Conservation (phyloP, 306 rosid species). For the Acacia acuminata region DNA sequence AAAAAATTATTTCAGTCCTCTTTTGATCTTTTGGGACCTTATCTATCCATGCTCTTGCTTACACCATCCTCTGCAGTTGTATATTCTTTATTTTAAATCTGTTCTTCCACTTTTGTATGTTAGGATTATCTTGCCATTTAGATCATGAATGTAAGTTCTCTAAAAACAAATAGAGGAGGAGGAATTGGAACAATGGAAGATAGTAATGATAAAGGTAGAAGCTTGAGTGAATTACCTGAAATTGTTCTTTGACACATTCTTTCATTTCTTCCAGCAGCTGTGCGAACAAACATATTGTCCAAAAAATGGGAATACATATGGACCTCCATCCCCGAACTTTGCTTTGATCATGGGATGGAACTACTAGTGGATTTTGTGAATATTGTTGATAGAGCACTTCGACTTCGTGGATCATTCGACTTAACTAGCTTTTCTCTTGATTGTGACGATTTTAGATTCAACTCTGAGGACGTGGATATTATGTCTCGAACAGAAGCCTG, state of each 20-base stretch:
- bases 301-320: conserved; percentile 29
- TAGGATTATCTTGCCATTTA: no score
- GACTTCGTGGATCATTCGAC: not conserved
- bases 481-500: not conserved
- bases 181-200: not conserved
- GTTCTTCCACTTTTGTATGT: not conserved
- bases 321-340: conserved; percentile 8
- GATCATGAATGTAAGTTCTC: no score
- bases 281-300: conserved; percentile 28
- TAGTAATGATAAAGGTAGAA: not conserved
- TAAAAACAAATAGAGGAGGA: not conserved
- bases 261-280: conserved; percentile 24
- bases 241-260: conserved; percentile 14
- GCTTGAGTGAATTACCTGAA: conserved; percentile 25
- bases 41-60: not conserved
- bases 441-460: not conserved
- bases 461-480: no score
- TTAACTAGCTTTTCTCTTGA: not conserved
- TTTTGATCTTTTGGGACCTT: not conserved
- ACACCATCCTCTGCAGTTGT: not conserved
- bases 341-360: not conserved
- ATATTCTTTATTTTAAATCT: not conserved
- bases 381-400: conserved; percentile 23
- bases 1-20: not conserved
- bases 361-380: conserved; percentile 20